Base-by-base conservation (phyloP, 306 rosid species). In the apple (Malus domestica) region DNA sequence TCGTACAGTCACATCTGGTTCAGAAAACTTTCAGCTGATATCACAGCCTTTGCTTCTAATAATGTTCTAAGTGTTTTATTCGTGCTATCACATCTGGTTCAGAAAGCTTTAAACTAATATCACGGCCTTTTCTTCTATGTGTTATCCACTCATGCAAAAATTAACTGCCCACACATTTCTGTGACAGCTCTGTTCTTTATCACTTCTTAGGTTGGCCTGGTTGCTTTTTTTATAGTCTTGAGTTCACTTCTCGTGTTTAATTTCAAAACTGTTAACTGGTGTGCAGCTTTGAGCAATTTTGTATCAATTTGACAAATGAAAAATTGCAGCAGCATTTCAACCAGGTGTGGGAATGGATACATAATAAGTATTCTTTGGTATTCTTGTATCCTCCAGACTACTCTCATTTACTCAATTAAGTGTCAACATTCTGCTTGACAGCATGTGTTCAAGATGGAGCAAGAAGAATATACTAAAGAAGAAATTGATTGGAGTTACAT, bases 371-470 rank as follows among this genome's bases (percentile, higher is more conserved):
- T 80, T 73, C 25, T 78, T 71, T 73, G 70, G 71, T 65, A 71
- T 76, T 83, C 30, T 44, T 77, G 14, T 57, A 71, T 80, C 64
- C 73, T 59, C 44, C 58, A 20, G 33, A 32, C 69, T 65, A 64
- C 30, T 74, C 59, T 74, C 61, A 73, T 81, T 59, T 35, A 44
- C 51, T 71, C 71, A 76, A 40, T 75, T 71, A 64, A 27, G 20
- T 73, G 59, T 72, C 60, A 70, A 72, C 72, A 30, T 80, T 57
- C 67, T 72, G 66, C 76, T 80, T 73, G 77, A 80, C 92, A 94
- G 98, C 98, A 94, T 65, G 96, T 94, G 75, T 94, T 94, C 90
- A 94, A 94, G 88, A 90, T 94, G 98, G 98, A 94, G 90, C 98
- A 94, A 87, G 98, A 94, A 81, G 98, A 94, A 78, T 94, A 94